These are phyloP conservation scores for Citrullus mucosospermus DNA, from an alignment of 306 rosid genomes.

Conservation along the genomic window DNA sequence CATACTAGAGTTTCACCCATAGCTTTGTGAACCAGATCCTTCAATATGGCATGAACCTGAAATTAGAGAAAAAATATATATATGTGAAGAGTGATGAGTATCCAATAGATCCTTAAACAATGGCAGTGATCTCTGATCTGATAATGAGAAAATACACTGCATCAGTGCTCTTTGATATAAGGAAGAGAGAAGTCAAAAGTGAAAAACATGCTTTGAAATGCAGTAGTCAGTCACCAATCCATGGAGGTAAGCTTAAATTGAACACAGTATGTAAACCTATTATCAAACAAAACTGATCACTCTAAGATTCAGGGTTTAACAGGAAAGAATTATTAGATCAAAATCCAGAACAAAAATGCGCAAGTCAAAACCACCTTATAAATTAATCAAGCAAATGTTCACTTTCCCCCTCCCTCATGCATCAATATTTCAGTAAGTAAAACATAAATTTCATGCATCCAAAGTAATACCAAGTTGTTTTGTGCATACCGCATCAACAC, in stretches of 20 bases:
- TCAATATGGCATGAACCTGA: slow-evolving; percentile 65
- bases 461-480: background rate
- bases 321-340: background rate
- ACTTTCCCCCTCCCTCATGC: background rate
- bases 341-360: background rate
- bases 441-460: background rate
- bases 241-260: background rate
- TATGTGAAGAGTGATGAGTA: background rate
- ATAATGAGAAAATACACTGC: background rate
- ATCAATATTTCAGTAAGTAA: background rate
- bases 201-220: background rate
- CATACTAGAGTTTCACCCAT: slow-evolving; percentile 64
- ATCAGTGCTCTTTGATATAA: background rate
- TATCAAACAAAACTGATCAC: background rate
- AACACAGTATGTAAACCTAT: background rate
- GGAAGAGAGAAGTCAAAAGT: background rate
- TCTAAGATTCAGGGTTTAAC: background rate
- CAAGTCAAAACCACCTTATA: background rate
- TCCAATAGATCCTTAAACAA: background rate
- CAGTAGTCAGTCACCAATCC: background rate
- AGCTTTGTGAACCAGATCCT: slow-evolving; percentile 78
- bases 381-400: too few relatives aligned
- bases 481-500: slow-evolving; percentile 75
- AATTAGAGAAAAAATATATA: slow-evolving; percentile 4
- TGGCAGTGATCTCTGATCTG: background rate